Percentiles rank a stretch among this genome's conserved stretches.
These are phyloP conservation scores for Ligustrum vulgare DNA, from an alignment of 257 asterid genomes.

Conservation along the genomic window DNA sequence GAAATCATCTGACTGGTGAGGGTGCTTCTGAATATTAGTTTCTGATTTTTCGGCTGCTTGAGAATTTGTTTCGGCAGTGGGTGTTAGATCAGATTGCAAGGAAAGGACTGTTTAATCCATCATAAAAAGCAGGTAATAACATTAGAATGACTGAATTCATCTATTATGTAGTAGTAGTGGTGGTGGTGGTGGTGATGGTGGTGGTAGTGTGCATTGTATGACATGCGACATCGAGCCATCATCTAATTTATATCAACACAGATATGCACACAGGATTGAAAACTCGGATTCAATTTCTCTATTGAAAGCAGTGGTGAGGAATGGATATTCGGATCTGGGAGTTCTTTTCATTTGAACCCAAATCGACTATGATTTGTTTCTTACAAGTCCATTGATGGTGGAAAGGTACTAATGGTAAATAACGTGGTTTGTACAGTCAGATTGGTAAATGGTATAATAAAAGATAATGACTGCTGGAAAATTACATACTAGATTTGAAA, in stretches of 20 bases:
- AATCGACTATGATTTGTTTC: too few species aligned
- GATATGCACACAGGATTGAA: background rate
- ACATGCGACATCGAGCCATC: background rate
- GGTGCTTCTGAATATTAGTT: constrained; percentile 34
- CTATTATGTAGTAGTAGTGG: background rate
- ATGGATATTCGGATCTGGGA: background rate
- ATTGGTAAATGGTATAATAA: too few species aligned
- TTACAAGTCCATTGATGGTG: too few species aligned
- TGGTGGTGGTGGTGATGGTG: too few species aligned
- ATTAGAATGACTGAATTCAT: constrained; percentile 5
- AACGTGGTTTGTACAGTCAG: too few species aligned
- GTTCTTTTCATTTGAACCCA: too few species aligned
- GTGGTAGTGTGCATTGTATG: background rate
- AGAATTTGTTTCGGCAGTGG: constrained; percentile 30
- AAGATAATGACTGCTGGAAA: too few species aligned
- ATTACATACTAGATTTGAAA: too few species aligned
- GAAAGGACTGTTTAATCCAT: constrained; percentile 33
- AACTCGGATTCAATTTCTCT: background rate
- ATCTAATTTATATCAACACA: background rate
- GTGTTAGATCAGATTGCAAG: constrained; percentile 35
- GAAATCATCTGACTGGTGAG: constrained; percentile 46
- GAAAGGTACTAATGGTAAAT: too few species aligned
- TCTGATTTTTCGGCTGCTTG: constrained; percentile 40
- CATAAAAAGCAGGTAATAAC: constrained; percentile 9
- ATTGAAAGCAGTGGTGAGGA: background rate